Evolutionary conservation across 108 stramenopile species (phyloP).

Genomic region (Cyclotella sp.): DNA sequence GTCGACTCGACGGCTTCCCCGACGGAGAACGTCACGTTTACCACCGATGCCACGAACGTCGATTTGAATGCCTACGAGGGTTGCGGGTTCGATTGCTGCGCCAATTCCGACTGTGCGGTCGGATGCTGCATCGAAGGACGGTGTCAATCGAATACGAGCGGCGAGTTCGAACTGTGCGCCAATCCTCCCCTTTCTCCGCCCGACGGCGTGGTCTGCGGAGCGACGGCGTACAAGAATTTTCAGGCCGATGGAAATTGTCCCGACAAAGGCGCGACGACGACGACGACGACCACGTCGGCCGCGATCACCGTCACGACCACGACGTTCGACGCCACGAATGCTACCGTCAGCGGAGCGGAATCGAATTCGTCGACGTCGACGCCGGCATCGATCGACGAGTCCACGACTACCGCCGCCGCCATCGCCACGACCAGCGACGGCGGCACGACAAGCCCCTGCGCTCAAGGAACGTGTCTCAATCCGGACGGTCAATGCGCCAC

Average conservation of each 20-base stretch:
- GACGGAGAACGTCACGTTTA: background rate
- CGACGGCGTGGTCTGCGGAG: constrained; percentile 6
- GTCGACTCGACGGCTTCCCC: background rate
- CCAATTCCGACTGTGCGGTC: constrained; percentile 5
- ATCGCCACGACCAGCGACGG: background rate
- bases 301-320: background rate
- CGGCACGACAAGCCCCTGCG: background rate
- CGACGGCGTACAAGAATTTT: constrained; percentile 6
- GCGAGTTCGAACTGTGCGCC: background rate
- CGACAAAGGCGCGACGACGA: background rate
- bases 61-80: background rate
- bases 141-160: background rate
- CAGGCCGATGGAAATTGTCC: constrained; percentile 28
- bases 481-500: constrained; percentile 2
- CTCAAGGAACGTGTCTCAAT: constrained; percentile 5
- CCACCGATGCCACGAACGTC: background rate
- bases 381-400: background rate
- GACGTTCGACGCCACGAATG: background rate
- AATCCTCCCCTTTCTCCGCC: constrained; percentile 10
- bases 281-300: background rate
- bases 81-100: constrained; percentile 23
- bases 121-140: constrained; percentile 22
- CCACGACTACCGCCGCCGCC: background rate
- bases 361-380: background rate
- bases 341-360: background rate